phyloP scores from a whole-genome alignment of 1,284 basidiomycete species.

The Prillingera fragicola region DNA sequence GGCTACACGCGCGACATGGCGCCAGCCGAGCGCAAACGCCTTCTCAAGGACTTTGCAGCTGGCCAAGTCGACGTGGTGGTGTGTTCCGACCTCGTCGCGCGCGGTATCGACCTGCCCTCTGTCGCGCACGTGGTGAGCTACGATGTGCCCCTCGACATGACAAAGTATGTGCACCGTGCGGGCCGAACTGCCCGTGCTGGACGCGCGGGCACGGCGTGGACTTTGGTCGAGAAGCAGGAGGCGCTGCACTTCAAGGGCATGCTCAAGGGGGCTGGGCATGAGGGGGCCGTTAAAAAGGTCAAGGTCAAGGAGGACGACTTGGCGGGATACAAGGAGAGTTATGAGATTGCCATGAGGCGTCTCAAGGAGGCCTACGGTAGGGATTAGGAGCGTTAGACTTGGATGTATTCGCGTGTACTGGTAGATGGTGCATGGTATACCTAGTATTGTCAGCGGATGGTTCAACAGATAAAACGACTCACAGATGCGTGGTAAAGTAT shows the following conservation, averaged over 20 bases:
- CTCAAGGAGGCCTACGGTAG: slow-evolving; percentile 25
- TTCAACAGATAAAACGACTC: too few relatives aligned
- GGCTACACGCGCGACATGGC: slow-evolving; percentile 86
- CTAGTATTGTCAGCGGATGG: slow-evolving; percentile 6
- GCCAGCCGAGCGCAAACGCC: slow-evolving; percentile 63
- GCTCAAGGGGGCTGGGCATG: slow-evolving; percentile 68
- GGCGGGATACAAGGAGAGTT: slow-evolving; percentile 55
- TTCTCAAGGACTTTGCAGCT: slow-evolving; percentile 74
- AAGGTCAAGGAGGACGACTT: slow-evolving; percentile 64
- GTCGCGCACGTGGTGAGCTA: slow-evolving; percentile 91
- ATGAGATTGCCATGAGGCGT: slow-evolving; percentile 52
- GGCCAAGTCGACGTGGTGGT: slow-evolving; percentile 87
- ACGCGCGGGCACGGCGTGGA: slow-evolving; percentile 80
- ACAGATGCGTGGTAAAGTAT: too few relatives aligned
- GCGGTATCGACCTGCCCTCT: slow-evolving; percentile 91
- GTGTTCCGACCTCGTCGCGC: slow-evolving; percentile 90
- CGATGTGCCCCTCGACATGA: slow-evolving; percentile 91
- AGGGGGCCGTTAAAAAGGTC: slow-evolving; percentile 65
- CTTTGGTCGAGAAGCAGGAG: slow-evolving; percentile 93
- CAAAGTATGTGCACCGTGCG: slow-evolving; percentile 94
- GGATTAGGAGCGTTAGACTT: too few relatives aligned
- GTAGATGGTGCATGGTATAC: too few relatives aligned
- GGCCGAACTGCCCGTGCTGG: slow-evolving; percentile 92
- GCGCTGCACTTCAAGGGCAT: slow-evolving; percentile 84
- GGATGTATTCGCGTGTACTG: too few relatives aligned